Conservation (phyloP, 2,329 filamentous ascomycete species). For the Claviceps spartinae region DNA sequence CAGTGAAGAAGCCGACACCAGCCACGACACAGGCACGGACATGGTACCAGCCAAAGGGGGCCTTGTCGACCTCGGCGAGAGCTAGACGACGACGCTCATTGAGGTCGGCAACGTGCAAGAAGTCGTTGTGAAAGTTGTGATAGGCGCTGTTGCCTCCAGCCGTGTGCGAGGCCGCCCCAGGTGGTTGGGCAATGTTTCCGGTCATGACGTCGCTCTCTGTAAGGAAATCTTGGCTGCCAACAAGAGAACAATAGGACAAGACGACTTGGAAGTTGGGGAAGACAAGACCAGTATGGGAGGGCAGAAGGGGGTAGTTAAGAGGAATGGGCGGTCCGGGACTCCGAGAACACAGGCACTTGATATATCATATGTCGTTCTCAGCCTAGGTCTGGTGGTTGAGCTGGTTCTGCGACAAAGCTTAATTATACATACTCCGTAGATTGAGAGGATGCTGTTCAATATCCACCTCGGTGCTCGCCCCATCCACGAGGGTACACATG, state of each 20-base stretch:
- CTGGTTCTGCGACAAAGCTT: background rate
- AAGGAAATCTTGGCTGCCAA: background rate
- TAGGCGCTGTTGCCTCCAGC: slow-evolving; percentile 55
- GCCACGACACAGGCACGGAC: slow-evolving; percentile 64
- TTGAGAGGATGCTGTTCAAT: background rate
- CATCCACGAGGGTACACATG: background rate
- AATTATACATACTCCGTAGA: background rate
- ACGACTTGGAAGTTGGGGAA: too few species aligned
- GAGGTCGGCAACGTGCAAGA: slow-evolving; percentile 49
- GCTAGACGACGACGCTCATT: slow-evolving; percentile 69
- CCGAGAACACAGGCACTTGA: background rate
- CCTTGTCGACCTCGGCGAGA: slow-evolving; percentile 70
- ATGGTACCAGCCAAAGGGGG: slow-evolving; percentile 75
- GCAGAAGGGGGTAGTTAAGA: background rate
- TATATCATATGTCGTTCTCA: background rate
- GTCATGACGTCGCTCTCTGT: slow-evolving; percentile 1
- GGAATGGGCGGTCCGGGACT: background rate
- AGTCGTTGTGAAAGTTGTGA: slow-evolving; percentile 69
- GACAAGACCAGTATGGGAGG: background rate
- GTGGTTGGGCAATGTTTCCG: slow-evolving; percentile 1
- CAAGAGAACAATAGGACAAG: background rate
- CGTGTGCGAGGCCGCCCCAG: slow-evolving; percentile 28
- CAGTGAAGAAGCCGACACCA: slow-evolving; percentile 80
- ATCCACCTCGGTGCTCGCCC: background rate
- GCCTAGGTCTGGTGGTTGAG: too few species aligned